Evolutionary conservation across 176 grass and related monocot species (phyloP).

Genomic region (Elymus sibiricus): DNA sequence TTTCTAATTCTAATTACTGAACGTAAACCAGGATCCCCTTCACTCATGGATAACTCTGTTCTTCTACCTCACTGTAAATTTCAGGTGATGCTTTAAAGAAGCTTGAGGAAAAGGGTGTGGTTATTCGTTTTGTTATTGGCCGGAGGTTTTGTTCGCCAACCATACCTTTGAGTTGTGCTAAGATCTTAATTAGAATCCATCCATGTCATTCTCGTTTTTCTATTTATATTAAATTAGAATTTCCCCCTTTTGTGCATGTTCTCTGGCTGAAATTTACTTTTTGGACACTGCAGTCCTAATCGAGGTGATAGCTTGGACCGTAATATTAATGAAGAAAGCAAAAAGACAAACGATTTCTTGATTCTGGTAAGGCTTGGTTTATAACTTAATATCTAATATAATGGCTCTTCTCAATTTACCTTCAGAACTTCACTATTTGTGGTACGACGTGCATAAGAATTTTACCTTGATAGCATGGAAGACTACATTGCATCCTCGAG

Average conservation of each 20-base stretch:
- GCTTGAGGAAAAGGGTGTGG: conserved; percentile 87
- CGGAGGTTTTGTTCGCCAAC: conserved; percentile 64
- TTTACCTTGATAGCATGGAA: not conserved
- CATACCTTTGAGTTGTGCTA: conserved; percentile 19
- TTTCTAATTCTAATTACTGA: not conserved
- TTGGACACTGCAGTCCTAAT: conserved; percentile 70
- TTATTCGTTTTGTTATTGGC: conserved; percentile 97
- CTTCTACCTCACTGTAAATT: conserved; percentile 34
- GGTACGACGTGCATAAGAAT: not conserved
- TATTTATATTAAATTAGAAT: not conserved
- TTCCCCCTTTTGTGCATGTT: not conserved
- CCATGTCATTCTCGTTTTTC: not conserved
- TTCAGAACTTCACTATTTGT: not conserved
- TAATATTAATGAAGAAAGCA: conserved; percentile 88
- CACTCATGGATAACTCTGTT: conserved; percentile 17
- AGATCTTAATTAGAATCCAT: not conserved
- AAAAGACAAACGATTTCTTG: conserved; percentile 76
- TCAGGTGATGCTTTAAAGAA: conserved; percentile 87
- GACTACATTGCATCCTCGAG: not conserved
- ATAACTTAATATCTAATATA: conserved; percentile 11
- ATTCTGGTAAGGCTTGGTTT: conserved; percentile 79
- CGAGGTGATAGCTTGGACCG: conserved; percentile 98
- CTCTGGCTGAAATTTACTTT: conserved; percentile 19
- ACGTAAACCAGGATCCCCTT: not conserved
- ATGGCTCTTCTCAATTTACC: not conserved